phyloP scores from a whole-genome alignment of 1,139 yeast genomes.

The Saccharomyces hybrid region DNA sequence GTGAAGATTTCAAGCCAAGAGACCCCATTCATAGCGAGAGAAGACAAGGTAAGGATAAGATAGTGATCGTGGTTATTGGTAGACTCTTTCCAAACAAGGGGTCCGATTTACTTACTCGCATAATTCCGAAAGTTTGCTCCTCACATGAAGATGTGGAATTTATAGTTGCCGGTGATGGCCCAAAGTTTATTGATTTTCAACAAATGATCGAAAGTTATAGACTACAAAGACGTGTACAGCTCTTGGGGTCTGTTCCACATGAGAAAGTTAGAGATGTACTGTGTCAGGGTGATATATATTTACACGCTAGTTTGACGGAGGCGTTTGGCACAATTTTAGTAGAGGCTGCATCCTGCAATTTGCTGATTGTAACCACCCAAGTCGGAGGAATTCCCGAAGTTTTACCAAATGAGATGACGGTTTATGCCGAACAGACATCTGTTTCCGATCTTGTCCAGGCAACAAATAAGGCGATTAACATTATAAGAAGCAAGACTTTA shows the following conservation, averaged over 20 bases:
- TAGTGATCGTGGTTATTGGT: constrained; percentile 87
- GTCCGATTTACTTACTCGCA: constrained; percentile 77
- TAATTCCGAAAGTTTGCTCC: constrained; percentile 76
- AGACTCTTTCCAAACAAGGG: constrained; percentile 95
- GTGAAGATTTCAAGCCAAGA: constrained; percentile 69
- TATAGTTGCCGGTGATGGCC: constrained; percentile 94
- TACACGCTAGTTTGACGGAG: constrained; percentile 92
- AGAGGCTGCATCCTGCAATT: constrained; percentile 96
- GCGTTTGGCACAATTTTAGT: constrained; percentile 97
- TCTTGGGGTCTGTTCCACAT: constrained; percentile 83
- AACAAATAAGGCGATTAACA: constrained; percentile 57
- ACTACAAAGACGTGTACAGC: constrained; percentile 78
- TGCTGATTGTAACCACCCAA: constrained; percentile 86
- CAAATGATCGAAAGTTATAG: constrained; percentile 89
- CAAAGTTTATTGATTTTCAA: constrained; percentile 85
- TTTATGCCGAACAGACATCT: constrained; percentile 71
- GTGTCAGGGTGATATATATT: constrained; percentile 91
- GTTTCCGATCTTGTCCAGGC: constrained; percentile 73
- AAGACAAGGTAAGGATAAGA: constrained; percentile 24
- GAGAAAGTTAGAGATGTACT: constrained; percentile 90
- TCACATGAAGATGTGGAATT: constrained; percentile 61
- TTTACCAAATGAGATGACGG: constrained; percentile 86
- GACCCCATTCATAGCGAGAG: constrained; percentile 3
- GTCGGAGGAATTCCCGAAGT: constrained; percentile 99
- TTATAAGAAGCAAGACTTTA: constrained; percentile 49